Percentiles rank a stretch among this genome's conserved stretches.
Evolutionary conservation across 2,329 filamentous ascomycete species (phyloP).

Genomic region (Penicillium paneum): DNA sequence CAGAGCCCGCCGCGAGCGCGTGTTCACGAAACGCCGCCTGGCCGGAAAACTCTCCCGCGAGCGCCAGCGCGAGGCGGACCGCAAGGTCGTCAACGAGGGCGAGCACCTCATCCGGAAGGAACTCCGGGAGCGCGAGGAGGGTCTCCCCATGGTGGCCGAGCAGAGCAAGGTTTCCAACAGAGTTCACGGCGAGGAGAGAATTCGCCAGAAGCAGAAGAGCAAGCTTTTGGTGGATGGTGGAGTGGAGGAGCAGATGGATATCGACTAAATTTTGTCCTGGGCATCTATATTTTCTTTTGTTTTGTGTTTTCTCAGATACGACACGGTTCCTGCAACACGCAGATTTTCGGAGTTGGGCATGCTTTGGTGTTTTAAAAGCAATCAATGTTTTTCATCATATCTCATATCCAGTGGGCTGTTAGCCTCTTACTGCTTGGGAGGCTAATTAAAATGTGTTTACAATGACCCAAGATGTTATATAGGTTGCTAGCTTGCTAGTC

Average conservation of each 20-base stretch:
- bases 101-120: constrained; percentile 82
- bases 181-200: constrained; percentile 42
- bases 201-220: constrained; percentile 45
- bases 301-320: constrained; percentile 24
- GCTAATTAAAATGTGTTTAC: constrained; percentile 8
- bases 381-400: constrained; percentile 20
- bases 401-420: constrained; percentile 12
- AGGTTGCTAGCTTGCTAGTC: constrained; percentile 11
- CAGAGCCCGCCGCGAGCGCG: constrained; percentile 74
- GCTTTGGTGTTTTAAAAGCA: constrained; percentile 29
- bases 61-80: constrained; percentile 71
- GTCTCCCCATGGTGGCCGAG: constrained; percentile 32
- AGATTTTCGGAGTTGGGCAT: constrained; percentile 24
- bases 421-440: constrained; percentile 5
- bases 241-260: constrained; percentile 47
- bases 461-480: constrained; percentile 9
- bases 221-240: constrained; percentile 46
- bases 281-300: constrained; percentile 18
- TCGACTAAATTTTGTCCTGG: constrained; percentile 37
- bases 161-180: constrained; percentile 35
- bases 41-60: constrained; percentile 72
- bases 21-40: constrained; percentile 93
- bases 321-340: constrained; percentile 23
- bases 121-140: constrained; percentile 57
- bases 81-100: constrained; percentile 87